Base-by-base conservation (phyloP, 129 eudicot species). In the Flaveria ramosissima region DNA sequence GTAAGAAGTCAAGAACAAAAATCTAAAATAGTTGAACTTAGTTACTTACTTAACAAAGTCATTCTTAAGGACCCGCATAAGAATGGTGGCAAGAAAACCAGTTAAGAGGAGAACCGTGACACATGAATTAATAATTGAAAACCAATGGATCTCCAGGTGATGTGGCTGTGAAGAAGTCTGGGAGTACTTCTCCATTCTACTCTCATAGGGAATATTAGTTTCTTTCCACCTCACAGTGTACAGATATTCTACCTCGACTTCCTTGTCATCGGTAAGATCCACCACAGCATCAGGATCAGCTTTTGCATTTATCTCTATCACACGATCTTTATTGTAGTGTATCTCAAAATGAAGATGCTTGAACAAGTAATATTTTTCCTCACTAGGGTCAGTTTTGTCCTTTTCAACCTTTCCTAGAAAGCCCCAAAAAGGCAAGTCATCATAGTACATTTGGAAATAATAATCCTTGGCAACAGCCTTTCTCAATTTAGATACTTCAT, bases 381-480 rank as follows among this genome's bases (percentile, higher is more conserved):
- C 97, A 66, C 84, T 86, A 21, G 93, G 88, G 61, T 86, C 91
- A 81, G 80, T 86, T 65, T 83, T 85, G 66, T 91, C 94, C 78
- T 88, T 91, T 74, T 91, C 94, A 79, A 83, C 84, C 64, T 85
- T 91, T 65, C 97, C 97, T 65, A 91, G 7, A 72, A 91, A 91
- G 62, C 97, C 97, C 97, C 97, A 91, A 14, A 88, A 75, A 48
- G 97, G 97, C 68, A 91, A 57, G 78, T 91, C 97, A 63, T 91
- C 97, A 72, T 84, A 91, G 83, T 91, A 91, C 97, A 91, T 91
- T 56, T 91, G 94, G 72, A 91, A 91, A 68, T 88, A 91, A 80
- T 91, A 91, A 76, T 91, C 94, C 77, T 91, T 91, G 32, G 88
- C 67, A 19, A 91, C 90, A 14, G 97, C 97, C 56, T 81, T 86